These are phyloP conservation scores for Pachysandra terminalis DNA, from an alignment of 164 flowering plant genomes.

Conservation along the genomic window DNA sequence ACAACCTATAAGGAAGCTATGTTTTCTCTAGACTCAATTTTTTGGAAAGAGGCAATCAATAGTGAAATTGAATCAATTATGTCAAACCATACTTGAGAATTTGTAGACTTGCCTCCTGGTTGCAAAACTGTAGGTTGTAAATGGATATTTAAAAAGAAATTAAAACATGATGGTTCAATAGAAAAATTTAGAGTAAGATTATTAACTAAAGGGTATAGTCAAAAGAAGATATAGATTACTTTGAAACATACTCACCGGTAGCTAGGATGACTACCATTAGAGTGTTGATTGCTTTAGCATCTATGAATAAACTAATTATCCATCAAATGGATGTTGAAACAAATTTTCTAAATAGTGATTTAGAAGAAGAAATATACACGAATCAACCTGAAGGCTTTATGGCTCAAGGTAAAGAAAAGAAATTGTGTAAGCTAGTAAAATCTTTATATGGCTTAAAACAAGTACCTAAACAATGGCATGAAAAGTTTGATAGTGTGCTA, in stretches of 20 bases:
- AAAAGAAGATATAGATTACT: neutral
- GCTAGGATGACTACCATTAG: neutral
- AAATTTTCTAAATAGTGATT: neutral
- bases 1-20: neutral
- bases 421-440: constrained; percentile 4
- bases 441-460: constrained; percentile 14
- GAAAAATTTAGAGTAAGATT: neutral
- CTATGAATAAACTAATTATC: neutral
- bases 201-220: neutral
- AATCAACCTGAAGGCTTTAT: constrained; percentile 2
- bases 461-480: constrained; percentile 16
- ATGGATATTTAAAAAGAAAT: neutral
- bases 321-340: constrained; percentile 14
- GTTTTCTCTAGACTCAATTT: neutral
- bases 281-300: neutral
- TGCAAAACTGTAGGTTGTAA: neutral
- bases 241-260: neutral
- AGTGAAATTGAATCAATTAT: neutral
- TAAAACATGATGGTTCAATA: neutral
- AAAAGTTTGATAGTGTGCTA: constrained; percentile 4
- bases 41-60: neutral
- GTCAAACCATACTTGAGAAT: neutral
- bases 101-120: neutral
- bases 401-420: neutral
- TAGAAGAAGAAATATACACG: constrained; percentile 11